Evolutionary conservation across 1,284 basidiomycete species (phyloP), one percentile per base, ranked within the genome.

Genomic region (Marasmius fiardii): DNA sequence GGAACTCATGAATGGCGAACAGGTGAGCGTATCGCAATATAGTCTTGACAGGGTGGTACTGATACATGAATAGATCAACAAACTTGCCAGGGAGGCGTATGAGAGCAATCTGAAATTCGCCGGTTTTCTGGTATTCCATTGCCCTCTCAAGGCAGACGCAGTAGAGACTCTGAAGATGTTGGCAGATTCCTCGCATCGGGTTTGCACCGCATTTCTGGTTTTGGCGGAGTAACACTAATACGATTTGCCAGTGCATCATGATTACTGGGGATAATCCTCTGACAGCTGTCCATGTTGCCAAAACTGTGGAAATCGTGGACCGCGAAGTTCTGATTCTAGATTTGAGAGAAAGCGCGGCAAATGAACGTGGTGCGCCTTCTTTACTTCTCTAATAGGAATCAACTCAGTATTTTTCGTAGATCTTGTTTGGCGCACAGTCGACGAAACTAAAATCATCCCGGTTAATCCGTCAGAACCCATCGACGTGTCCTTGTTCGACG

Each of bases 221-320:
- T 51, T 44, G 18, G n/a, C 43, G 31, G 11, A 16, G 41, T n/a
- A 16, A 12, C 56, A 31, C 49, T 65, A 18, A 60, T 37, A 37
- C 7, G 34, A n/a, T 24, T 51, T 39, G 56, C 2, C 50, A 91
- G 92, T 97, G 95, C 68, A 81, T 98, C 59, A 98, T 98, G 95
- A 98, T 98, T 61, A 98, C 95, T 47, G 95, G 95, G 44, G 95
- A 98, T 71, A 98, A 98, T 70, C 95, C 95, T 14, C 75, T 98
- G 55, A 98, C 95, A 0, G 95, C 95, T 16, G 87, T 92, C 1
- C 95, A 98, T 68, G 94, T 98, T 43, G 95, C 95, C 20, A 83
- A 83, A 33, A 93, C 95, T 65, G 95, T 98, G 7, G 95, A 98
- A 65, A 98, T 98, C 62, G 89, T 98, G 11, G 95, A 98, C 67